Percentiles rank a stretch among this genome's conserved stretches.
Evolutionary conservation across 78 protist genomes (phyloP).

Genomic region (Dictyostelium brefeldianum): DNA sequence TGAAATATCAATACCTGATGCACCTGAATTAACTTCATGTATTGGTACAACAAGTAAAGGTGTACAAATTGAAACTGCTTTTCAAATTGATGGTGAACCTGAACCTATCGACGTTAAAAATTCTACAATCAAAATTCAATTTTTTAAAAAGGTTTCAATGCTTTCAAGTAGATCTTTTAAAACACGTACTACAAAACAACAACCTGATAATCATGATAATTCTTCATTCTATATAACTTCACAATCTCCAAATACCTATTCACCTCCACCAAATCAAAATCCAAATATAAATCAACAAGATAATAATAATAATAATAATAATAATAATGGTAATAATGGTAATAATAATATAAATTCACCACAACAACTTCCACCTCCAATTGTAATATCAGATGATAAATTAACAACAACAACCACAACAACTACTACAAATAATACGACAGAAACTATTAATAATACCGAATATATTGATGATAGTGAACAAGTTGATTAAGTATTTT

Average conservation of each 20-base stretch:
- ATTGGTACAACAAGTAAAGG: neutral
- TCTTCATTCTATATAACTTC: neutral
- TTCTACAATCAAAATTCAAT: conserved; percentile 13
- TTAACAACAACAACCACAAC: neutral
- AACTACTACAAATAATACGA: neutral
- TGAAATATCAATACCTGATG: neutral
- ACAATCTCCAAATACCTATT: conserved; percentile 9
- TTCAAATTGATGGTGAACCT: conserved; percentile 83
- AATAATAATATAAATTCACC: neutral
- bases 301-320: conserved; percentile 2
- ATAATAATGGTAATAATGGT: neutral
- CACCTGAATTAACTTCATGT: neutral
- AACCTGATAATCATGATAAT: neutral
- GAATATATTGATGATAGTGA: neutral
- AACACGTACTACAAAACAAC: neutral
- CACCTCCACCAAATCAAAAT: neutral
- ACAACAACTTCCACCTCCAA: neutral
- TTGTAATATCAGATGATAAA: neutral
- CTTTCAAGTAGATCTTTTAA: conserved; percentile 12
- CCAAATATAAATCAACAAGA: neutral
- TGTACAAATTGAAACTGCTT: conserved; percentile 7
- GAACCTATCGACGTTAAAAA: conserved; percentile 21
- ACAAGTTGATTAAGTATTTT: neutral
- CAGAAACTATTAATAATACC: neutral
- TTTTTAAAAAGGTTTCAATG: conserved; percentile 51